A percentile compares a stretch with the other conserved stretches of the same genome.
phyloP scores from a whole-genome alignment of 177 flowering plant species.

The Vitis hybrid region DNA sequence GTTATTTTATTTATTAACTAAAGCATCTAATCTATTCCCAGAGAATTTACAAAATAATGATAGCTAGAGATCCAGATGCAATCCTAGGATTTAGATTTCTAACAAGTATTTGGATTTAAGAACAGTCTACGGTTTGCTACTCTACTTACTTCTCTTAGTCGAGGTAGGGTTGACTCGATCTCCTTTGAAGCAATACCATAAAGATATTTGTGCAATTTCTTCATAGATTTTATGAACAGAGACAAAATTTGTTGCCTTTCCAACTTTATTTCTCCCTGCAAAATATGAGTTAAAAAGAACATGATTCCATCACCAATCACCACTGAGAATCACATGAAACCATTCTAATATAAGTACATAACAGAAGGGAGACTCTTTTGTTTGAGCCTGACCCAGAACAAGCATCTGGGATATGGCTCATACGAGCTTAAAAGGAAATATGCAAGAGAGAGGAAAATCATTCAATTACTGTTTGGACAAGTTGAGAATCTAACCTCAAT shows the following conservation, averaged over 20 bases:
- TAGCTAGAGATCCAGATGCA: too few species aligned
- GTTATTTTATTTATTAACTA: too few species aligned
- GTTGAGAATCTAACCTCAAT: constrained; percentile 52
- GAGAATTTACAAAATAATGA: too few species aligned
- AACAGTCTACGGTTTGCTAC: neutral
- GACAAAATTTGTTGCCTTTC: constrained; percentile 71
- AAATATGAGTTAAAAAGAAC: constrained; percentile 4
- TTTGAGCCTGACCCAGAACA: too few species aligned
- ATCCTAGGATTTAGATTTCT: too few species aligned
- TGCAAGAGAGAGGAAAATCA: neutral
- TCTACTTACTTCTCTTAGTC: constrained; percentile 60
- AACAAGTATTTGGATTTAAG: neutral
- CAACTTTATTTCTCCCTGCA: constrained; percentile 71
- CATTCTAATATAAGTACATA: too few species aligned
- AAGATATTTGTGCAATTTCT: constrained; percentile 63
- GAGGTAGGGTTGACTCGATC: constrained; percentile 58
- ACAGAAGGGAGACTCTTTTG: too few species aligned
- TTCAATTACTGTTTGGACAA: neutral
- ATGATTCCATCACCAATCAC: neutral
- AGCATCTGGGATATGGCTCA: too few species aligned
- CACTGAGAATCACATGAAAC: neutral
- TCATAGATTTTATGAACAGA: constrained; percentile 68
- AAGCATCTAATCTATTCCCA: too few species aligned
- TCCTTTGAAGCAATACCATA: constrained; percentile 53
- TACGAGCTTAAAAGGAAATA: too few species aligned